Conservation (phyloP, 306 rosid species). For the Cajanus cajan region DNA sequence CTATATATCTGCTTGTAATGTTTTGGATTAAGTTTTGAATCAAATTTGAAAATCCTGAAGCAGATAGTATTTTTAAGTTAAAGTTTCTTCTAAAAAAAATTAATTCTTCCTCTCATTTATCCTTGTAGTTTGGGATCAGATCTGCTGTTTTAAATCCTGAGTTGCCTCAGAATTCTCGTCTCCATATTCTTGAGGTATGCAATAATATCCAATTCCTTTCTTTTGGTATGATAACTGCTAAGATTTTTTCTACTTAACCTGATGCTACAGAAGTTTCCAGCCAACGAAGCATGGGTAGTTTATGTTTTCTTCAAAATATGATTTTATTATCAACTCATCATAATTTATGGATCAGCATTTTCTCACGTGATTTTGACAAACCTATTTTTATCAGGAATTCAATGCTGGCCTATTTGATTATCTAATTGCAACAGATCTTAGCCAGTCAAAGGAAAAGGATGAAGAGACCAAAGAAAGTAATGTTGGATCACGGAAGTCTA, state of each 20-base stretch:
- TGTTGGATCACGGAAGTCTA: slow-evolving; percentile 45
- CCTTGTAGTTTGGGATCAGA: slow-evolving; percentile 81
- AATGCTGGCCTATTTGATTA: slow-evolving; percentile 98
- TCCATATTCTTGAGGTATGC: slow-evolving; percentile 91
- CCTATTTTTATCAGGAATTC: slow-evolving; percentile 74
- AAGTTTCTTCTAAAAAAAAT: background rate
- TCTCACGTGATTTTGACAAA: slow-evolving; percentile 15
- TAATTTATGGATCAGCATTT: slow-evolving; percentile 12
- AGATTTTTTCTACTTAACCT: background rate
- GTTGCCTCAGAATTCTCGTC: slow-evolving; percentile 97
- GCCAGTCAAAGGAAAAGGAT: slow-evolving; percentile 71
- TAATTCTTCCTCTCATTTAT: slow-evolving; percentile 11
- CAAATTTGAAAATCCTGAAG: slow-evolving; percentile 14
- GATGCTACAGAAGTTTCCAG: slow-evolving; percentile 14
- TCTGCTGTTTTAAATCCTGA: slow-evolving; percentile 95
- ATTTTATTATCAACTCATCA: background rate
- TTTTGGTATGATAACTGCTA: background rate
- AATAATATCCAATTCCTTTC: slow-evolving; percentile 10
- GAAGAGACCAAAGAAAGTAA: slow-evolving; percentile 48
- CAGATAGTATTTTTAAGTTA: background rate
- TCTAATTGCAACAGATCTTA: slow-evolving; percentile 83
- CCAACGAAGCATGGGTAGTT: slow-evolving; percentile 24
- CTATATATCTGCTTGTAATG: background rate
- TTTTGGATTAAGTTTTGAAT: background rate
- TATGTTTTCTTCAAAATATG: background rate